Percentiles rank a stretch among this genome's conserved stretches.
phyloP scores from a whole-genome alignment of 371 early-diverging fungal species.

The Furculomyces boomerangus region DNA sequence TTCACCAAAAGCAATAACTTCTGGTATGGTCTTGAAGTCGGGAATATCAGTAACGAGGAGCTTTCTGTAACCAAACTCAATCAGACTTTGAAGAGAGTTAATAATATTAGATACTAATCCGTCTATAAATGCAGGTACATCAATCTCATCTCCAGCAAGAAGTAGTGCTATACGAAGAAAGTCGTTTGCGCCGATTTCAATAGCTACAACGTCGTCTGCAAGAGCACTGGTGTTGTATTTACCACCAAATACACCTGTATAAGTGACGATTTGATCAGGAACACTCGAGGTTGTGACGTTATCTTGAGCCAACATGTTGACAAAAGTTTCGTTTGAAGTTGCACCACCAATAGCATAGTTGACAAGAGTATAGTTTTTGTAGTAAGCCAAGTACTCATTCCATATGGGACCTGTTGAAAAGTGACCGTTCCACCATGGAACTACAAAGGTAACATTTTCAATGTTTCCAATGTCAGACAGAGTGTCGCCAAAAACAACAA shows the following conservation, averaged over 20 bases:
- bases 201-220: slow-evolving; percentile 4
- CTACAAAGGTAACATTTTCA: neutral
- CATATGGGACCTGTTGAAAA: slow-evolving; percentile 35
- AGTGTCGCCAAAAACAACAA: slow-evolving; percentile 21
- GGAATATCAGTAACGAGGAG: slow-evolving; percentile 7
- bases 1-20: neutral
- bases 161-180: neutral
- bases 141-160: neutral
- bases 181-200: slow-evolving; percentile 12
- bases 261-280: slow-evolving; percentile 5
- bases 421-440: slow-evolving; percentile 23
- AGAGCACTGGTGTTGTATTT: neutral
- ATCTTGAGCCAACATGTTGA: neutral
- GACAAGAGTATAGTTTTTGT: slow-evolving; percentile 15
- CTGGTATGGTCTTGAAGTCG: slow-evolving; percentile 3
- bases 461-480: slow-evolving; percentile 19
- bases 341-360: slow-evolving; percentile 34
- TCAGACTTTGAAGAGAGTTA: neutral
- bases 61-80: slow-evolving; percentile 4
- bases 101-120: neutral
- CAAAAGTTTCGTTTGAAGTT: slow-evolving; percentile 25
- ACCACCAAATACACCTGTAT: neutral
- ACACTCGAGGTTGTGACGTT: slow-evolving; percentile 5
- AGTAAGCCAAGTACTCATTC: slow-evolving; percentile 27
- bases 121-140: neutral